Conservation (phyloP, 805 yeast genomes). For the Zygoascus flipseniorum region DNA sequence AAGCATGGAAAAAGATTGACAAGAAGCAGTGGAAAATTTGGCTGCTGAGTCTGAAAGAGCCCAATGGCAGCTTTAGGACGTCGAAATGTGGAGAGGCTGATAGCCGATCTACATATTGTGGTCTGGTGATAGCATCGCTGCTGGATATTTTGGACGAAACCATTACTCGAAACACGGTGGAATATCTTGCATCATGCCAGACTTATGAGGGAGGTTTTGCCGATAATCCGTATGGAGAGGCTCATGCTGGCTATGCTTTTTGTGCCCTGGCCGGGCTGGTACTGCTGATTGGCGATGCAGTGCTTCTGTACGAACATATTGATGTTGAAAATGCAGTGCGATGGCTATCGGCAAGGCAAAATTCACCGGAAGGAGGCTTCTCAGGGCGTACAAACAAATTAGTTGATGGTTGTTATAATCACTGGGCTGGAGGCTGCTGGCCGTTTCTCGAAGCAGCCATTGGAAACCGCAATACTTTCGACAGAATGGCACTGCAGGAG, state of each 20-base stretch:
- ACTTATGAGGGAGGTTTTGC: slow-evolving; percentile 95
- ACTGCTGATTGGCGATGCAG: slow-evolving; percentile 34
- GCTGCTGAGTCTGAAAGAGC: slow-evolving; percentile 54
- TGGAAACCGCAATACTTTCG: slow-evolving; percentile 28
- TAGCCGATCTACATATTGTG: slow-evolving; percentile 76
- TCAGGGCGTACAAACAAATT: slow-evolving; percentile 86
- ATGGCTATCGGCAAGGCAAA: slow-evolving; percentile 72
- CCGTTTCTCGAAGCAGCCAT: slow-evolving; percentile 53
- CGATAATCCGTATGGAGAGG: slow-evolving; percentile 75
- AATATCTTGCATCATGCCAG: slow-evolving; percentile 66
- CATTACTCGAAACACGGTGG: slow-evolving; percentile 42
- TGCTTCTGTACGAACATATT: slow-evolving; percentile 29
- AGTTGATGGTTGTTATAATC: slow-evolving; percentile 93
- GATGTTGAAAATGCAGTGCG: slow-evolving; percentile 41
- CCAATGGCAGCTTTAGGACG: slow-evolving; percentile 72
- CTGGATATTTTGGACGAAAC: slow-evolving; percentile 57
- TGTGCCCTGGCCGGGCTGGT: slow-evolving; percentile 70
- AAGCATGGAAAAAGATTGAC: slow-evolving; percentile 38
- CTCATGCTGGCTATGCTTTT: slow-evolving; percentile 95
- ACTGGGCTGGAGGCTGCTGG: slow-evolving; percentile 83
- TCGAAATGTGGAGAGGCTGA: slow-evolving; percentile 77
- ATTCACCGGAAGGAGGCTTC: slow-evolving; percentile 72
- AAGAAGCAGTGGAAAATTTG: slow-evolving; percentile 43
- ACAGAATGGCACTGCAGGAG: slow-evolving; percentile 48
- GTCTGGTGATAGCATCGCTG: slow-evolving; percentile 60